Conservation (phyloP, 257 asterid species). For the Gentiana straminea region DNA sequence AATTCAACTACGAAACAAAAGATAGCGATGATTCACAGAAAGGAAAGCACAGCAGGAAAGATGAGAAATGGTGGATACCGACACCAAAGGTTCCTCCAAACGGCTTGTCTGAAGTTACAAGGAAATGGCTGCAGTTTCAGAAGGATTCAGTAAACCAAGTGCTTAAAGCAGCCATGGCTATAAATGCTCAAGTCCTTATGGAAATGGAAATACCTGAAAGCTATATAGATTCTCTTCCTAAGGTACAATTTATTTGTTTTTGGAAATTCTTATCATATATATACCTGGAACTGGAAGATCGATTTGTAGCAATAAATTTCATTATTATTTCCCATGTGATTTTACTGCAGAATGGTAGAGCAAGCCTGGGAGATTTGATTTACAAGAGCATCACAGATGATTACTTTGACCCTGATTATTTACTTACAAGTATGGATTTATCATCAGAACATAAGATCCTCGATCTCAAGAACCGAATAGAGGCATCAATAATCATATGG, state of each 20-base stretch:
- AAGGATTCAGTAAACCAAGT: constrained; percentile 85
- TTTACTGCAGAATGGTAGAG: constrained; percentile 61
- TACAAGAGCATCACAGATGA: constrained; percentile 82
- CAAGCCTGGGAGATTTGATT: constrained; percentile 69
- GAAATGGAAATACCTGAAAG: constrained; percentile 80
- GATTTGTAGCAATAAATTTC: not conserved
- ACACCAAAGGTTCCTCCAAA: constrained; percentile 61
- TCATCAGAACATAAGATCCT: constrained; percentile 76
- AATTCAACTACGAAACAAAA: constrained; percentile 45
- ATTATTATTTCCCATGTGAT: not conserved
- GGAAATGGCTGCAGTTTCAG: constrained; percentile 69
- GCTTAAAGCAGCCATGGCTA: constrained; percentile 87
- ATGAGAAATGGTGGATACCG: constrained; percentile 95
- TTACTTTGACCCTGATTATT: constrained; percentile 53
- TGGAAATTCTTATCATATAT: not conserved
- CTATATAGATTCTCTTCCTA: constrained; percentile 81
- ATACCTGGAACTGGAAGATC: too few species aligned
- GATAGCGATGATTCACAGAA: constrained; percentile 32
- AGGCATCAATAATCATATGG: constrained; percentile 87
- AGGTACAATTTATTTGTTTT: constrained; percentile 33
- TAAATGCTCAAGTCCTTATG: constrained; percentile 59
- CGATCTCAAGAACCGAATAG: constrained; percentile 78
- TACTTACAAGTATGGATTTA: constrained; percentile 49
- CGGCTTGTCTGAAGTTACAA: constrained; percentile 57
- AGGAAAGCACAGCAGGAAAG: constrained; percentile 21